Evolutionary conservation across 306 rosid species (phyloP).

Genomic region (Trichosanthes truncata): DNA sequence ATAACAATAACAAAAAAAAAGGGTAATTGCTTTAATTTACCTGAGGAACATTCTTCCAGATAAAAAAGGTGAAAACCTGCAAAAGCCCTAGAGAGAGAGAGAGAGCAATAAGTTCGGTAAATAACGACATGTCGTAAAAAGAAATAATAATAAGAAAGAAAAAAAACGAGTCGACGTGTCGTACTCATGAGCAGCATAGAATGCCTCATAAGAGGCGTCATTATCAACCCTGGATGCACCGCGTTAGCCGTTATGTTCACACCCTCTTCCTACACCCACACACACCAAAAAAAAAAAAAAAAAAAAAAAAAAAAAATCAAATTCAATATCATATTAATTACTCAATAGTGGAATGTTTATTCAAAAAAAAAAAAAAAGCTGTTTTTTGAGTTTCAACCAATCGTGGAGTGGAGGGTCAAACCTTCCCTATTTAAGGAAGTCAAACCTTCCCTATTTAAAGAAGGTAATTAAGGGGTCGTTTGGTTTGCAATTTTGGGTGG

Average conservation of each 20-base stretch:
- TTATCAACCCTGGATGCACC: conserved; percentile 82
- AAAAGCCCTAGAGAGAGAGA: conserved; percentile 30
- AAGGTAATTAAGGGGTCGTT: too few relatives aligned
- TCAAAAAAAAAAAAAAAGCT: too few relatives aligned
- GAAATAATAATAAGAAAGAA: neutral
- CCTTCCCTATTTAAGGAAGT: too few relatives aligned
- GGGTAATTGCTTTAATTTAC: conserved; percentile 14
- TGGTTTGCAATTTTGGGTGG: too few relatives aligned
- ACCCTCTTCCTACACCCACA: conserved; percentile 59
- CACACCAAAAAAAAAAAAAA: neutral
- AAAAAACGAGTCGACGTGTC: conserved; percentile 5
- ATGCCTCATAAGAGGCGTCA: conserved; percentile 95
- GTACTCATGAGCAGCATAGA: conserved; percentile 62
- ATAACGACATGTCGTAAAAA: neutral
- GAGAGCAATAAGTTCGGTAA: neutral
- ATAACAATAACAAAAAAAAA: too few relatives aligned
- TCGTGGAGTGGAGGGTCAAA: too few relatives aligned
- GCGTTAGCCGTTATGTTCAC: conserved; percentile 68
- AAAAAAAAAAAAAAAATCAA: neutral
- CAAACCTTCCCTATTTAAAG: too few relatives aligned
- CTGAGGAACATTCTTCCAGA: conserved; percentile 91
- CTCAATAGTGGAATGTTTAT: neutral
- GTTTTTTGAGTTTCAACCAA: too few relatives aligned
- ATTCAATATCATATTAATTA: neutral
- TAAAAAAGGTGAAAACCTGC: conserved; percentile 44